phyloP scores from a whole-genome alignment of 768 basidiomycete genomes.

The Auricularia auricula-judae region DNA sequence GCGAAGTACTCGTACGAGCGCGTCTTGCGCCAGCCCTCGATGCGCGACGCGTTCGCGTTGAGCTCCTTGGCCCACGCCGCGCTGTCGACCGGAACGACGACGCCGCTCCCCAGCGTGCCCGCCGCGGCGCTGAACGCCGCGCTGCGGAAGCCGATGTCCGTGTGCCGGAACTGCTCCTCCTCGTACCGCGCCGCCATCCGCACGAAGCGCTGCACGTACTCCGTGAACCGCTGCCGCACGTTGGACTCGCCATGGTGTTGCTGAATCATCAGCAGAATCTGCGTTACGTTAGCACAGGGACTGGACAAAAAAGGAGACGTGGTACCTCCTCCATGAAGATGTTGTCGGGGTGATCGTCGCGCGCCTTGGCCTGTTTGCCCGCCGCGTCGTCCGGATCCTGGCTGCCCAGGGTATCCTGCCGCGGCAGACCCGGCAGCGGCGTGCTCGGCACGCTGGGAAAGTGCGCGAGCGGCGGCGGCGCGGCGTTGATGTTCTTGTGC shows the following conservation, averaged over 20 bases:
- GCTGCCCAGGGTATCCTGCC: slow-evolving; percentile 11
- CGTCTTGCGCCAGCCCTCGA: slow-evolving; percentile 89
- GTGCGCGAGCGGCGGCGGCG: slow-evolving; percentile 17
- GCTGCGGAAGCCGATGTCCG: slow-evolving; percentile 65
- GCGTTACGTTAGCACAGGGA: not conserved
- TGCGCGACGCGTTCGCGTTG: slow-evolving; percentile 62
- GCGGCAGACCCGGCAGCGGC: slow-evolving; percentile 24
- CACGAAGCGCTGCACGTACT: slow-evolving; percentile 81
- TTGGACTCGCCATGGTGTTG: slow-evolving; percentile 85
- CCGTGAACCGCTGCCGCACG: slow-evolving; percentile 80
- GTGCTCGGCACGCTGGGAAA: slow-evolving; percentile 34
- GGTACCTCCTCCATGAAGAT: slow-evolving; percentile 90
- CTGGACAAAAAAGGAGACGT: slow-evolving; percentile 8
- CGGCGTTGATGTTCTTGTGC: slow-evolving; percentile 65
- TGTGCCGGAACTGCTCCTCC: slow-evolving; percentile 62
- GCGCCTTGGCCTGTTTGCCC: slow-evolving; percentile 34
- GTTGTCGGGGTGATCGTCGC: slow-evolving; percentile 58
- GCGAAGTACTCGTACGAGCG: slow-evolving; percentile 66
- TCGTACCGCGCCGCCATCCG: slow-evolving; percentile 86
- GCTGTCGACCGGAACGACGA: slow-evolving; percentile 70
- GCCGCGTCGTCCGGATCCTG: slow-evolving; percentile 55
- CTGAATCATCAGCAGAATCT: slow-evolving; percentile 83
- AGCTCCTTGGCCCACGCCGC: slow-evolving; percentile 55
- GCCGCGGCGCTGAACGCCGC: slow-evolving; percentile 29
- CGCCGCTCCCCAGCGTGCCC: slow-evolving; percentile 64